Base-by-base conservation (phyloP, 495 filamentous ascomycete species). In the Lasiosphaeria miniovina region DNA sequence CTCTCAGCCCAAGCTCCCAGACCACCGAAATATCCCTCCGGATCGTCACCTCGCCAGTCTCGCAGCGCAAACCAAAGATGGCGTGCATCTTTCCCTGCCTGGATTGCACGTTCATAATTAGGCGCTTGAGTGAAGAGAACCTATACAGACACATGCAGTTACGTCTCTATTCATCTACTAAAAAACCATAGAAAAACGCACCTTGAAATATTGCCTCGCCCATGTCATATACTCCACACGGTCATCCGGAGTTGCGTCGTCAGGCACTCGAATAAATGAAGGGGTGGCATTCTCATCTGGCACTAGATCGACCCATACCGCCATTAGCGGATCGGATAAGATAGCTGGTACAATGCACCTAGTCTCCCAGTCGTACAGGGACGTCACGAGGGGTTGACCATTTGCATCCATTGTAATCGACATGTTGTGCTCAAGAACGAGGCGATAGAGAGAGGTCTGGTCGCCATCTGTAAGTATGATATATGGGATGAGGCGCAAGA, bases 371-470 rank as follows among this genome's bases (percentile, higher is more conserved):
- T 72, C 67, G 55, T 61, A 74, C 6, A 74, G 51, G 36, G 70
- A 72, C 35, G 68, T 71, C 8, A 72, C 52, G 24, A 48, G 46
- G n/a, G 68, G 65, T 59, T 66, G 34, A 45, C 54, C 63, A 32
- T 64, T 57, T 53, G 43, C 45, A 66, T 68, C 67, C 51, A 60
- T 60, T 51, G 59, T 64, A 49, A 72, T 66, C 6, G 65, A 64
- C 64, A 73, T 71, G 55, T 73, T 73, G 57, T 72, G 65, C n/a
- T 74, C 69, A 57, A 74, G 59, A 55, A 72, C 69, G 34, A 71
- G 58, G 57, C 65, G 69, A 59, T 73, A 72, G 40, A 73, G 50
- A 40, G 36, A 40, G 36, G 36, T 40, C 49, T 34, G 5, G 6
- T 51, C 17, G 52, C 53, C 57, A 11, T 17, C 49, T 17, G 49